Evolutionary conservation across 2,329 filamentous ascomycete genomes (phyloP).

Genomic region (Fusarium foetens): DNA sequence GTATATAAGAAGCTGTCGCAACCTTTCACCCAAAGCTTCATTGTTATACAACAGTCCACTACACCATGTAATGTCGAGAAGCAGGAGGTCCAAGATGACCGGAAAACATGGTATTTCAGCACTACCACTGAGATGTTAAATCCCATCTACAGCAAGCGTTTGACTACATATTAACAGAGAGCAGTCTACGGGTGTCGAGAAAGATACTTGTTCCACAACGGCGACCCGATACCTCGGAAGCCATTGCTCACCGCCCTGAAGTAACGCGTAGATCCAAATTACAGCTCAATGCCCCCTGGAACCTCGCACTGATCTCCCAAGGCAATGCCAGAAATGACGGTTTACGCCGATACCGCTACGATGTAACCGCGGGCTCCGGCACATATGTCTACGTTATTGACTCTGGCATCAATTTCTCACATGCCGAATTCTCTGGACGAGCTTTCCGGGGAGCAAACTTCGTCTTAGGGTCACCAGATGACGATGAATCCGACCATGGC

Average conservation of each 20-base stretch:
- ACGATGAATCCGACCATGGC: neutral
- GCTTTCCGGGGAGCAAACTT: neutral
- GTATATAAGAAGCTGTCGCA: fast-evolving
- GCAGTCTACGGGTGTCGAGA: neutral
- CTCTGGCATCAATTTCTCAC: neutral
- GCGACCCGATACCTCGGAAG: fast-evolving
- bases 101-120: fast-evolving
- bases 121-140: neutral
- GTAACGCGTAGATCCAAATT: fast-evolving
- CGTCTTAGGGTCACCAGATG: neutral
- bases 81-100: fast-evolving
- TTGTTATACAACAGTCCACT: fast-evolving
- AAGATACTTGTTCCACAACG: fast-evolving
- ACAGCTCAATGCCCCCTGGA: too few species aligned
- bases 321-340: neutral
- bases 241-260: neutral
- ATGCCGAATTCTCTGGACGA: neutral
- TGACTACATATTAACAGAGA: fast-evolving
- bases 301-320: neutral
- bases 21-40: fast-evolving
- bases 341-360: neutral
- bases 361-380: neutral
- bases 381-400: neutral
- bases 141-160: fast-evolving
- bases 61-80: fast-evolving